Evolutionary conservation across 179 eudicot genomes (phyloP).

Genomic region (Silene vulgaris): DNA sequence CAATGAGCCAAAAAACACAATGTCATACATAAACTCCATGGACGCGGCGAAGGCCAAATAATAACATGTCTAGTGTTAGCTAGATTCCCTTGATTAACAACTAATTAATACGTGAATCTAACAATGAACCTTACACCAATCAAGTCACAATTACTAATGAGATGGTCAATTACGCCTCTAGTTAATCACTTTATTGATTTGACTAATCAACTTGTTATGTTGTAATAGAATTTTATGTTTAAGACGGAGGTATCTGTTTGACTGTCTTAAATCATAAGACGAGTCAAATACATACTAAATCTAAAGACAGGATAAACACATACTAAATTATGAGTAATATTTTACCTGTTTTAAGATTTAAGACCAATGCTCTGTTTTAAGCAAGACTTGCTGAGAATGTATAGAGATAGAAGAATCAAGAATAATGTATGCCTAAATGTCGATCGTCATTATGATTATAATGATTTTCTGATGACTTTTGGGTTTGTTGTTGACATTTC

Average conservation of each 20-base stretch:
- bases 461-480: not conserved
- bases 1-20: not conserved
- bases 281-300: too few relatives aligned
- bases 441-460: slow-evolving; percentile 9
- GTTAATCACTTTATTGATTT: not conserved
- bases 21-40: slow-evolving; percentile 7
- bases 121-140: slow-evolving; percentile 16
- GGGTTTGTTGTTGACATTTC: slow-evolving; percentile 12
- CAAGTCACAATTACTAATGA: not conserved
- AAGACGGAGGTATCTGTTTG: too few relatives aligned
- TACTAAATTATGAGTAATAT: too few relatives aligned
- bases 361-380: too few relatives aligned
- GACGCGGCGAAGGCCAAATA: slow-evolving; percentile 21
- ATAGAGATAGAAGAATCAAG: not conserved
- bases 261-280: too few relatives aligned
- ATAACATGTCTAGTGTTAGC: not conserved
- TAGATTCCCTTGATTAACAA: slow-evolving; percentile 9
- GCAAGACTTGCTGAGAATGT: too few relatives aligned
- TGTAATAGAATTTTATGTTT: too few relatives aligned
- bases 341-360: too few relatives aligned
- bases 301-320: too few relatives aligned
- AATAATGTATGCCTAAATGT: not conserved
- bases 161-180: slow-evolving; percentile 13
- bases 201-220: not conserved
- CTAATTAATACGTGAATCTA: slow-evolving; percentile 18